Conservation (phyloP, 768 basidiomycete genomes). For the Suillus americanus region DNA sequence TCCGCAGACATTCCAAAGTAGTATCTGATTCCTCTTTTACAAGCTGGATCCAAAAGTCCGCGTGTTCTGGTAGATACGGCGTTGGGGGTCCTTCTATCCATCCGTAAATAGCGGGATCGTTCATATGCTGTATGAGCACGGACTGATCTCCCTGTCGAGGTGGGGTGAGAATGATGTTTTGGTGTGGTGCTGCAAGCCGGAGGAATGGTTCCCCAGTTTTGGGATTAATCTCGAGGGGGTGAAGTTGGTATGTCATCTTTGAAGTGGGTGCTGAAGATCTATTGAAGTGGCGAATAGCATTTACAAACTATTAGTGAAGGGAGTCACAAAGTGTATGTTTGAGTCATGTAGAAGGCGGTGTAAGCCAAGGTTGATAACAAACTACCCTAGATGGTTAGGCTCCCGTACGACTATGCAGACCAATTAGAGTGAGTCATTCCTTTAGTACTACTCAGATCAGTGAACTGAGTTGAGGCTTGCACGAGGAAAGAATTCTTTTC, state of each 20-base stretch:
- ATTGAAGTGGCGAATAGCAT: background rate
- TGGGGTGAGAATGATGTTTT: conserved; percentile 59
- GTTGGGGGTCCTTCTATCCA: conserved; percentile 48
- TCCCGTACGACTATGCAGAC: background rate
- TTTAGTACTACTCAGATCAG: background rate
- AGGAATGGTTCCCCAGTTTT: conserved; percentile 54
- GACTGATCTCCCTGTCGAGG: conserved; percentile 48
- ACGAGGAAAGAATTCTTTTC: background rate
- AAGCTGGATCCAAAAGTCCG: conserved; percentile 35
- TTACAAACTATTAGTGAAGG: background rate
- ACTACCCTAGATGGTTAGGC: background rate
- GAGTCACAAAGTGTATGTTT: background rate
- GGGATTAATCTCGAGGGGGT: conserved; percentile 42
- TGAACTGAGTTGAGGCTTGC: background rate
- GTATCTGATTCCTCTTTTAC: conserved; percentile 20
- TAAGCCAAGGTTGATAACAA: background rate
- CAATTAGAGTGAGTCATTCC: background rate
- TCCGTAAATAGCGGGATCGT: conserved; percentile 46
- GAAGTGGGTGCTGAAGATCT: background rate
- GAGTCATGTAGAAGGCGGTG: background rate
- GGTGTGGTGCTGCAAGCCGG: conserved; percentile 47
- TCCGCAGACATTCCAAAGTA: conserved; percentile 20
- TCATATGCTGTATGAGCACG: conserved; percentile 39
- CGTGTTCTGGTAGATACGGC: conserved; percentile 50
- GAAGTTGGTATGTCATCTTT: conserved; percentile 19